Percentiles rank a stretch among this genome's conserved stretches.
These are phyloP conservation scores for Fraxinus greggii DNA, from an alignment of 305 asterid species.

Conservation along the genomic window DNA sequence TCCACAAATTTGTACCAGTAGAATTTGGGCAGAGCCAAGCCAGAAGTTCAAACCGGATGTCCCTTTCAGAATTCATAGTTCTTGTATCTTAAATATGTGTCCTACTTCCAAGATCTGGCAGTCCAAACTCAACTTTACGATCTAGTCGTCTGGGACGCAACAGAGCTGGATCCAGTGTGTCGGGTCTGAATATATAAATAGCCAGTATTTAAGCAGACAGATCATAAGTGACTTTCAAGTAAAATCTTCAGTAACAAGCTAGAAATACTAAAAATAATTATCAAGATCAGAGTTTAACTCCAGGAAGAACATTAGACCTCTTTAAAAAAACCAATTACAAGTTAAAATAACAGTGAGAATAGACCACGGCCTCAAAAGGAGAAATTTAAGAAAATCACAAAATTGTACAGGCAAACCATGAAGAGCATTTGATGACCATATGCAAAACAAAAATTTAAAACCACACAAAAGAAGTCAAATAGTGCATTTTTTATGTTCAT, in stretches of 20 bases:
- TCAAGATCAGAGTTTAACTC: background rate
- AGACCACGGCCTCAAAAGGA: background rate
- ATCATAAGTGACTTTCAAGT: background rate
- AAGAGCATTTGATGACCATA: background rate
- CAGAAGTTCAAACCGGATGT: slow-evolving; percentile 50
- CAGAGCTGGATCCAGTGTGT: slow-evolving; percentile 89
- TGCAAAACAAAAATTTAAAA: background rate
- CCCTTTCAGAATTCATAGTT: slow-evolving; percentile 47
- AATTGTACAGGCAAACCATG: background rate
- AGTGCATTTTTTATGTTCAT: background rate
- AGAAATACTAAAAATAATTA: background rate
- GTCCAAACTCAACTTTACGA: slow-evolving; percentile 47
- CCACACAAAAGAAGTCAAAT: background rate
- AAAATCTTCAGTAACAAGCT: background rate
- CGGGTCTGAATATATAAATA: slow-evolving; percentile 49
- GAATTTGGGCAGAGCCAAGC: slow-evolving; percentile 96
- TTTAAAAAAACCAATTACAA: background rate
- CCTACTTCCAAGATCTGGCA: slow-evolving; percentile 31
- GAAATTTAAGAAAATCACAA: background rate
- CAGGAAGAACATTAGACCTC: background rate
- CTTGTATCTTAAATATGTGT: slow-evolving; percentile 48
- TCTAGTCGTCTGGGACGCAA: slow-evolving; percentile 84
- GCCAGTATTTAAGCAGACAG: background rate
- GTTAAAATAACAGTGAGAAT: background rate
- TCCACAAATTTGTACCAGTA: slow-evolving; percentile 48